These are phyloP conservation scores for Centaurea solstitialis DNA, from an alignment of 129 eudicot species.

Conservation along the genomic window DNA sequence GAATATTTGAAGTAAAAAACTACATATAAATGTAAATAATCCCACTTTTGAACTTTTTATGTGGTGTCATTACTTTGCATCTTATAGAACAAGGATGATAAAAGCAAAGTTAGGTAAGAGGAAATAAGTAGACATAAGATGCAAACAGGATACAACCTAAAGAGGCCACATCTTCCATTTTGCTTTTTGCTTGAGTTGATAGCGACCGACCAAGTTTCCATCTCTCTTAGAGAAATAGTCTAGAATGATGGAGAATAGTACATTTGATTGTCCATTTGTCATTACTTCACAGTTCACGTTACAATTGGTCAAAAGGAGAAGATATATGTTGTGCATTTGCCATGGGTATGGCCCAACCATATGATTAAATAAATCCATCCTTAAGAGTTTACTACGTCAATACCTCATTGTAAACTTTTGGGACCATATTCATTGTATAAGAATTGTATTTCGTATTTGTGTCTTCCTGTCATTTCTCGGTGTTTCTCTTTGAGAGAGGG, in stretches of 20 bases:
- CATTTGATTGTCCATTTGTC: too few species aligned
- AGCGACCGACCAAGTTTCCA: constrained; percentile 84
- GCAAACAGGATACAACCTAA: too few species aligned
- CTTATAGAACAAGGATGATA: not conserved
- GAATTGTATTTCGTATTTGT: too few species aligned
- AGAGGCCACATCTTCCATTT: too few species aligned
- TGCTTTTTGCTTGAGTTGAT: constrained; percentile 83
- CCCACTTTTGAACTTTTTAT: not conserved
- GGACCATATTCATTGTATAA: not conserved
- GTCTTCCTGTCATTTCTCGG: not conserved
- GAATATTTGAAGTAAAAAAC: not conserved
- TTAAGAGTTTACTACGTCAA: not conserved
- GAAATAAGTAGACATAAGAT: too few species aligned
- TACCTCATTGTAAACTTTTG: not conserved
- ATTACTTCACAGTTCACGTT: too few species aligned
- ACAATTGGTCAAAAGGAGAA: not conserved
- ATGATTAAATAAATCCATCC: not conserved
- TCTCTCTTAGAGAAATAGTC: constrained; percentile 87
- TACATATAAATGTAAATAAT: not conserved
- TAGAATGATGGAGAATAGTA: constrained; percentile 22
- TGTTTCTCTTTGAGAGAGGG: not conserved
- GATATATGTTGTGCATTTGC: not conserved
- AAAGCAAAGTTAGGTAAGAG: too few species aligned
- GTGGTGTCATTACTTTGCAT: not conserved
- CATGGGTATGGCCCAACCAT: not conserved